phyloP scores from a whole-genome alignment of 73 alveolate genomes.

The Blepharisma stoltei region DNA sequence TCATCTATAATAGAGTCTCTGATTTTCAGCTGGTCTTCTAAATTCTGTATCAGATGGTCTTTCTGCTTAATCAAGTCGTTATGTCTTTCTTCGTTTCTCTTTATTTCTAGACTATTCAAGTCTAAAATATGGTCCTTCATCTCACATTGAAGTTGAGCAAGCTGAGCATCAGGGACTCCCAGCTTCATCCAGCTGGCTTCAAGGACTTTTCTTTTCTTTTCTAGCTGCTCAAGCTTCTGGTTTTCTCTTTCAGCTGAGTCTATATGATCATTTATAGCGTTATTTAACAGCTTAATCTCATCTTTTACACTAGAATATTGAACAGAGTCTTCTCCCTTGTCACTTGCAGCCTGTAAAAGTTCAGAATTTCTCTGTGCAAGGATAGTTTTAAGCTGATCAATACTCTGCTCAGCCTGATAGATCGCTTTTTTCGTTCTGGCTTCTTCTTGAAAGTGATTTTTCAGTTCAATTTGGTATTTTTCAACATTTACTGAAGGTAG shows the following conservation, averaged over 20 bases:
- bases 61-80: neutral
- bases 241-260: neutral
- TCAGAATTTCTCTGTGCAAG: neutral
- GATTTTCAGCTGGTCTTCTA: neutral
- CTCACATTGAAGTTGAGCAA: neutral
- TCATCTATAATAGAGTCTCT: neutral
- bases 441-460: slow-evolving; percentile 22
- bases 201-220: neutral
- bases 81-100: neutral
- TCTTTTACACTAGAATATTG: neutral
- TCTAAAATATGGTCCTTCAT: neutral
- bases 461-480: neutral
- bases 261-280: neutral
- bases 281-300: neutral
- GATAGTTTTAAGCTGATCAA: neutral
- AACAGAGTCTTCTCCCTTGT: neutral
- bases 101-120: neutral
- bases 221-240: neutral
- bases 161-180: neutral
- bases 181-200: neutral
- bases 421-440: neutral
- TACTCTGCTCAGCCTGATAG: neutral
- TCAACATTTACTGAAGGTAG: neutral
- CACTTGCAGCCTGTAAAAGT: neutral
- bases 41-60: neutral